Evolutionary conservation across 352 stramenopile species (phyloP), one percentile per base, ranked within the genome.

Genomic region (Thalassiosira oceanica): DNA sequence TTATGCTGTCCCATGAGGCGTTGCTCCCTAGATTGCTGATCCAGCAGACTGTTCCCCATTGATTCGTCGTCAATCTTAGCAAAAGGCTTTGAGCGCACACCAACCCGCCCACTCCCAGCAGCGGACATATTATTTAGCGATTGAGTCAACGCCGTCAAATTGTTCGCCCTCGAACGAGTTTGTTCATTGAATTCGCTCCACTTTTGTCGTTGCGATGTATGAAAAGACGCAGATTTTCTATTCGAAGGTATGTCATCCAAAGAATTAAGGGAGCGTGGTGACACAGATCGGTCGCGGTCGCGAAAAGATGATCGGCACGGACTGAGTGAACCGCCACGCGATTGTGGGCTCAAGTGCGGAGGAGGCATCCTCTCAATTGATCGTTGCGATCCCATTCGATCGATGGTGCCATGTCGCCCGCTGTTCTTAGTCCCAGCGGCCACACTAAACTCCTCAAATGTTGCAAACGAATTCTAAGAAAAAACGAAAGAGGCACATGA

Each of bases 371-470:
- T 18, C 18, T 44, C 44, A 18, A 44, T 44, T 10, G 33, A 39
- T 11, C 10, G 33, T n/a, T 11, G 10, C 33, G 33, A 39, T 39
- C 33, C n/a, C n/a, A n/a, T n/a, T n/a, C n/a, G n/a, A n/a, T 39
- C 33, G 33, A n/a, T 21, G 39, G 39, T 23, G 11, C 39, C 39
- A 11, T n/a, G 10, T n/a, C 33, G 10, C 33, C 10, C 33, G n/a
- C 33, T n/a, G 10, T n/a, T n/a, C 33, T 39, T n/a, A n/a, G 33
- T n/a, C 44, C 5, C 6, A 31, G 51, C 37, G 11, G 39, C 15
- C 27, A 64, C 42, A 44, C 42, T 55, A 45, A 23, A 68, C 33
- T 68, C 58, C 48, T 68, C 58, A 33, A 68, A 68, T 16, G 58
- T 61, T 10, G 48, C 23, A 31, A 68, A 45, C 21, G 58, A 68